A percentile compares a stretch with the other conserved stretches of the same genome.
Conservation (phyloP, 176 grass and related monocot species). For the Triticum aestivum region IWGSC_CS_RefSeq_v2.1 NC_057801.1:275317340-275317839, state of each 20-base stretch:
- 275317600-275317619: background rate
- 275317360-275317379: constrained; percentile 67
- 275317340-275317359: constrained; percentile 36
- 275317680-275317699: constrained; percentile 90
- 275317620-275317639: background rate
- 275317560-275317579: constrained; percentile 33
- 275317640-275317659: background rate
- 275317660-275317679: constrained; percentile 92
- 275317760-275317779: constrained; percentile 43
- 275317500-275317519: constrained; percentile 92
- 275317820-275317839: constrained; percentile 69
- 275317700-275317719: constrained; percentile 78
- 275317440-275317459: constrained; percentile 94
- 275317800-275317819: constrained; percentile 71
- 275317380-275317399: constrained; percentile 65
- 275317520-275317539: constrained; percentile 97
- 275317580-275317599: background rate
- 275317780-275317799: constrained; percentile 65
- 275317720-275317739: constrained; percentile 75
- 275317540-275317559: constrained; percentile 99
- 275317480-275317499: constrained; percentile 82
- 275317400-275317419: constrained; percentile 59
- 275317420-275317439: constrained; percentile 65
- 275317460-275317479: constrained; percentile 75
- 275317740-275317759: constrained; percentile 59